Conservation (phyloP, 2,329 filamentous ascomycete genomes). For the Drechslerella stenobrocha region DNA sequence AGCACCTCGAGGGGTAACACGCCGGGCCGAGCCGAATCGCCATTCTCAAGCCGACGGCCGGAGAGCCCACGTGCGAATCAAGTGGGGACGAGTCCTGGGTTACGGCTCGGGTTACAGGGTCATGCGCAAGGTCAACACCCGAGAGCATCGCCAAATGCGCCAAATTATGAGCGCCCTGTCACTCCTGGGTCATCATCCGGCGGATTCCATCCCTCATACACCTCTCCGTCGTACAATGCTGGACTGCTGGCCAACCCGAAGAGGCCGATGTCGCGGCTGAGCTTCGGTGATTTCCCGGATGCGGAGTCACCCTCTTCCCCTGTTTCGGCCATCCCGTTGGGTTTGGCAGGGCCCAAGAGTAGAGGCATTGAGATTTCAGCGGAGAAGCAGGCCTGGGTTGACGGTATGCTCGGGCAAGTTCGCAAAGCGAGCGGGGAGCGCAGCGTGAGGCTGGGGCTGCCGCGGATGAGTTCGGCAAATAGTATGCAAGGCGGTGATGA, state of each 20-base stretch:
- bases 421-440: constrained; percentile 68
- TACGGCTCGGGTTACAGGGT: constrained; percentile 14
- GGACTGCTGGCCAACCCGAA: constrained; percentile 34
- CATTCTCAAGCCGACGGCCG: constrained; percentile 21
- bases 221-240: constrained; percentile 18
- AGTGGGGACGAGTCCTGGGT: constrained; percentile 20
- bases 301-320: constrained; percentile 52
- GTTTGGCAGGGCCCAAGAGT: constrained; percentile 70
- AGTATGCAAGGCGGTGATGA: constrained; percentile 26
- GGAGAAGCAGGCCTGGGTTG: constrained; percentile 77
- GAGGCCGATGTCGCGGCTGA: constrained; percentile 49
- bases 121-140: constrained; percentile 4
- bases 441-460: constrained; percentile 25
- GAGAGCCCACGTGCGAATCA: constrained; percentile 28
- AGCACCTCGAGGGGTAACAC: too few relatives aligned
- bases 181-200: constrained; percentile 33
- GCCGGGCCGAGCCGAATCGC: constrained; percentile 30
- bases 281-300: constrained; percentile 50
- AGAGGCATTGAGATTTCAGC: constrained; percentile 69
- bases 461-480: constrained; percentile 15
- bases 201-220: constrained; percentile 19
- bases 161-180: constrained; percentile 33
- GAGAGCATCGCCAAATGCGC: constrained; percentile 22
- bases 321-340: constrained; percentile 60
- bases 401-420: constrained; percentile 79